Percentiles rank a stretch among this genome's conserved stretches.
Conservation (phyloP, 306 rosid species). For the Trifolium subterraneum region DNA sequence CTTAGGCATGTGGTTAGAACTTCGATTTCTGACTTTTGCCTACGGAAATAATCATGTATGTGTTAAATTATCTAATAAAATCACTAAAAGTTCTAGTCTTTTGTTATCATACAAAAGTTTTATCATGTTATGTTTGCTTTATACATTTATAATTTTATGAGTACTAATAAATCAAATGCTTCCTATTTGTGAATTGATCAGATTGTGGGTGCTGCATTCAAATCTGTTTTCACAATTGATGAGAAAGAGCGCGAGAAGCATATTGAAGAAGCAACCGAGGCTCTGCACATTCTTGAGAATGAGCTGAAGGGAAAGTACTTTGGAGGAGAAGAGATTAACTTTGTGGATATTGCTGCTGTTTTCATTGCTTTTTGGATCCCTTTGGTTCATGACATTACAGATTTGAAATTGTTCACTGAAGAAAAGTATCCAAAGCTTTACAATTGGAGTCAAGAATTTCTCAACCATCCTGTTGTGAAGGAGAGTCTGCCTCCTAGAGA, state of each 20-base stretch:
- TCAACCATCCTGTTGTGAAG: slow-evolving; percentile 39
- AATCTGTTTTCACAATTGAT: background rate
- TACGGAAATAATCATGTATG: too few species aligned
- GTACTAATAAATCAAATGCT: background rate
- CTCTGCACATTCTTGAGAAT: slow-evolving; percentile 42
- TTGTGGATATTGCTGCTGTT: slow-evolving; percentile 57
- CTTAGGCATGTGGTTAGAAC: too few species aligned
- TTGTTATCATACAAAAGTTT: too few species aligned
- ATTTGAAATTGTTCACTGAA: slow-evolving; percentile 41
- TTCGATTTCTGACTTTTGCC: too few species aligned
- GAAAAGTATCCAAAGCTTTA: slow-evolving; percentile 51
- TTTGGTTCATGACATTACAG: slow-evolving; percentile 43
- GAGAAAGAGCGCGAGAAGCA: slow-evolving; percentile 13
- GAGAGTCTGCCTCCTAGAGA: slow-evolving; percentile 51
- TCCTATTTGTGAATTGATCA: background rate
- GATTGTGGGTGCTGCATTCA: background rate
- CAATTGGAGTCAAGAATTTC: slow-evolving; percentile 52
- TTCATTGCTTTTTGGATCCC: slow-evolving; percentile 53
- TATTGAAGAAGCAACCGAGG: background rate
- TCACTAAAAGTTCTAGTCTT: too few species aligned
- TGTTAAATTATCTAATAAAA: too few species aligned
- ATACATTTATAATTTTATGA: too few species aligned
- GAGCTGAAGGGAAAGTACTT: slow-evolving; percentile 63
- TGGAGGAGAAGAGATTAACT: slow-evolving; percentile 60
- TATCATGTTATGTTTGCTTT: too few species aligned